phyloP scores from a whole-genome alignment of 208 protist genomes.

The Balamuthia mandrillaris region DNA sequence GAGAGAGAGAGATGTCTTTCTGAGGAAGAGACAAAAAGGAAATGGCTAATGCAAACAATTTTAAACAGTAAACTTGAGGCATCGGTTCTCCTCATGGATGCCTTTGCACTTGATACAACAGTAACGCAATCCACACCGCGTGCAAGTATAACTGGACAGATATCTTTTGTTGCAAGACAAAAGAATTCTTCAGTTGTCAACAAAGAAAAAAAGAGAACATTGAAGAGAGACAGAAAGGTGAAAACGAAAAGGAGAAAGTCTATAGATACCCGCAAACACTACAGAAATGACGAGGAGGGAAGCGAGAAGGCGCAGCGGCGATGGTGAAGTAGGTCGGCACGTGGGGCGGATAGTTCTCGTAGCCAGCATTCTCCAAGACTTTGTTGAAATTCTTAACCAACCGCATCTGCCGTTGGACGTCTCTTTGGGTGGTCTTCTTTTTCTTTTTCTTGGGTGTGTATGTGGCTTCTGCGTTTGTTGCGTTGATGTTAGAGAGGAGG shows the following conservation, averaged over 20 bases:
- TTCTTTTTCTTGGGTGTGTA: too few species aligned
- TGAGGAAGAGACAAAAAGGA: too few species aligned
- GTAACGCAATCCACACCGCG: not conserved
- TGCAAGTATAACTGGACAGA: conserved; percentile 21
- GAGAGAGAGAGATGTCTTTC: too few species aligned
- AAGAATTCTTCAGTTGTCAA: not conserved
- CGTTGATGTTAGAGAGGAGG: too few species aligned
- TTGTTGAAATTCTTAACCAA: too few species aligned
- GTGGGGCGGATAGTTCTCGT: too few species aligned
- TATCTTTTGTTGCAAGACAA: conserved; percentile 4
- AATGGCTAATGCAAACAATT: too few species aligned
- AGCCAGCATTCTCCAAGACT: too few species aligned
- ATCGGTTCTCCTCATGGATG: conserved; percentile 32
- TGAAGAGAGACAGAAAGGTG: not conserved
- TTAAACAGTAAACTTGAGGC: conserved; percentile 18
- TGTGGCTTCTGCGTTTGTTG: too few species aligned
- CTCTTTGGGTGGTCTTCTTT: too few species aligned
- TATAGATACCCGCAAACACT: not conserved
- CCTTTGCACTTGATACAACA: conserved; percentile 10
- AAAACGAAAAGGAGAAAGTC: not conserved
- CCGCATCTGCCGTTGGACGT: too few species aligned
- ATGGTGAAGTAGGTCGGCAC: not conserved
- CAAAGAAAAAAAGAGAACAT: not conserved
- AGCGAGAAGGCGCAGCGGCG: not conserved
- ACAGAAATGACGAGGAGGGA: conserved; percentile 13